Conservation (phyloP, 169 alveolate genomes). For the Perkinsus chesapeaki region DNA sequence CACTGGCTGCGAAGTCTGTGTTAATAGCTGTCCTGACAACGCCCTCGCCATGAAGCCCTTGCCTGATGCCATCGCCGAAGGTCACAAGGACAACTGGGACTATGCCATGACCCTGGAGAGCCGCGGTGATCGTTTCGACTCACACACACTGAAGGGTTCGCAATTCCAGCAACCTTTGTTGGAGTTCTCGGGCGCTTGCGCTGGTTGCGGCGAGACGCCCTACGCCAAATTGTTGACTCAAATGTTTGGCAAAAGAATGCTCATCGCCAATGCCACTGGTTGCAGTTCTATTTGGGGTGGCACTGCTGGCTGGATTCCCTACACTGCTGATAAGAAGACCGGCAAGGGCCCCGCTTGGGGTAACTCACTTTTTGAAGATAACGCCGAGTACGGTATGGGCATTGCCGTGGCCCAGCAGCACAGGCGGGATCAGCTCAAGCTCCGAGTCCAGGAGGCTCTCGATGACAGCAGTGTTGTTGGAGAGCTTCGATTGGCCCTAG, state of each 20-base stretch:
- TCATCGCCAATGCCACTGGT: slow-evolving; percentile 58
- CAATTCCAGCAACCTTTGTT: slow-evolving; percentile 47
- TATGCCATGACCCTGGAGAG: slow-evolving; percentile 36
- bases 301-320: slow-evolving; percentile 46
- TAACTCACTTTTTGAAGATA: slow-evolving; percentile 53
- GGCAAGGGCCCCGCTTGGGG: slow-evolving; percentile 58
- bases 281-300: slow-evolving; percentile 57
- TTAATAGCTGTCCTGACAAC: slow-evolving; percentile 51
- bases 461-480: not conserved
- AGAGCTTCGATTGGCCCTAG: not conserved
- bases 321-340: slow-evolving; percentile 25
- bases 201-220: slow-evolving; percentile 63
- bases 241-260: slow-evolving; percentile 45
- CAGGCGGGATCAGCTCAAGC: not conserved
- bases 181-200: slow-evolving; percentile 61
- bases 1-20: slow-evolving; percentile 55
- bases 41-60: slow-evolving; percentile 39
- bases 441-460: slow-evolving; percentile 2
- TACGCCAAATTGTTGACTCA: slow-evolving; percentile 51
- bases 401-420: slow-evolving; percentile 32
- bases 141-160: slow-evolving; percentile 45
- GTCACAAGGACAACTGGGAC: slow-evolving; percentile 38
- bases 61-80: slow-evolving; percentile 23
- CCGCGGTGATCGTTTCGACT: slow-evolving; percentile 38
- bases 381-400: slow-evolving; percentile 59